phyloP scores from a whole-genome alignment of 2,329 filamentous ascomycete genomes.

The Zasmidium cellare region DNA sequence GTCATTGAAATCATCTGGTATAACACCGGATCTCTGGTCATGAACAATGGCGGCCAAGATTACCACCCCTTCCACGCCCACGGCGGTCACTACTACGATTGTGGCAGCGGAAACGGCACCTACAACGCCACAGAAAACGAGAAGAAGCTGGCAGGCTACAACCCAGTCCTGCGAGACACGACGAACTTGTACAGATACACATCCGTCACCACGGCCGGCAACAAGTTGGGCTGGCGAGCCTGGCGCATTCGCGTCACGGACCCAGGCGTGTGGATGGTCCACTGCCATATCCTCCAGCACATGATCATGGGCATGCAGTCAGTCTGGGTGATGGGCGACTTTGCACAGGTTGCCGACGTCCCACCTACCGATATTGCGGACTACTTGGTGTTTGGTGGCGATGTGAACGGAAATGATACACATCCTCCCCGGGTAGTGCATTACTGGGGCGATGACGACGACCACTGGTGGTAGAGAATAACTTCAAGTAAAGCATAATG shows the following conservation, averaged over 20 bases:
- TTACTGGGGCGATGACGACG: slow-evolving; percentile 2
- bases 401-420: slow-evolving; percentile 41
- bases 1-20: slow-evolving; percentile 44
- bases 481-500: neutral
- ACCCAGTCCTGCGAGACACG: slow-evolving; percentile 46
- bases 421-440: slow-evolving; percentile 24
- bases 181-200: slow-evolving; percentile 60
- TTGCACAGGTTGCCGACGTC: slow-evolving; percentile 38
- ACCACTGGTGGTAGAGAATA: neutral
- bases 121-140: slow-evolving; percentile 56
- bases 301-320: slow-evolving; percentile 58
- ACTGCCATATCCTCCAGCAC: slow-evolving; percentile 61
- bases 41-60: slow-evolving; percentile 36
- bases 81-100: slow-evolving; percentile 56
- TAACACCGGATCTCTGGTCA: slow-evolving; percentile 38
- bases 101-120: slow-evolving; percentile 55
- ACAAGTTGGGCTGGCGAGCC: slow-evolving; percentile 58
- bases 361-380: slow-evolving; percentile 39
- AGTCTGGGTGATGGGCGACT: slow-evolving; percentile 49
- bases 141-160: slow-evolving; percentile 38
- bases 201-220: slow-evolving; percentile 39
- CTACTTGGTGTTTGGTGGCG: slow-evolving; percentile 47
- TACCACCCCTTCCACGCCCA: slow-evolving; percentile 59
- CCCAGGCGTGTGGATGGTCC: slow-evolving; percentile 61
- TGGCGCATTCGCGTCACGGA: slow-evolving; percentile 58